A percentile compares a stretch with the other conserved stretches of the same genome.
phyloP scores from a whole-genome alignment of 352 stramenopile genomes.

The Globisporangium carolinianum region DNA sequence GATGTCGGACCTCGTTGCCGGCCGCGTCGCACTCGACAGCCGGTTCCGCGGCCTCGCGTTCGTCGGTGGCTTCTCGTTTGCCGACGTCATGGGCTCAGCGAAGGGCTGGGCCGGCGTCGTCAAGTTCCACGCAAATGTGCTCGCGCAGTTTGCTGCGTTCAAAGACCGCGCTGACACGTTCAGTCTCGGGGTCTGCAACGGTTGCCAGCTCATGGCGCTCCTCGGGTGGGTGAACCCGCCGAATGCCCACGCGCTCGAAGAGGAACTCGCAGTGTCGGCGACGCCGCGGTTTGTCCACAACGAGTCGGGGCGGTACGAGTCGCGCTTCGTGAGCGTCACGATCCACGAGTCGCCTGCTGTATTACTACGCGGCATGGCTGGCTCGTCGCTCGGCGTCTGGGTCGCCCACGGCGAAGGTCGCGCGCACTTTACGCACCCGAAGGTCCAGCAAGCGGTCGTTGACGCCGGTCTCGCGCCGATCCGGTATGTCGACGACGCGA shows the following conservation, averaged over 20 bases:
- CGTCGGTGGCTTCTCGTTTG: constrained; percentile 98
- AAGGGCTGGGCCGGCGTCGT: constrained; percentile 98
- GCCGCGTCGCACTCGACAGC: constrained; percentile 88
- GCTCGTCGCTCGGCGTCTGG: constrained; percentile 96
- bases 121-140: constrained; percentile 94
- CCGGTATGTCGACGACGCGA: constrained; percentile 96
- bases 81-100: constrained; percentile 97
- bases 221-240: constrained; percentile 93
- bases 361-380: constrained; percentile 98
- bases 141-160: constrained; percentile 96
- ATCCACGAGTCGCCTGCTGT: constrained; percentile 93
- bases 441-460: constrained; percentile 86
- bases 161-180: constrained; percentile 95
- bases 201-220: constrained; percentile 99
- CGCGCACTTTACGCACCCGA: constrained; percentile 94
- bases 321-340: constrained; percentile 94
- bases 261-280: constrained; percentile 43
- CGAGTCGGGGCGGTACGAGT: constrained; percentile 94
- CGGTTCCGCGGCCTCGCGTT: constrained; percentile 97
- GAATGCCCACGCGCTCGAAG: constrained; percentile 43
- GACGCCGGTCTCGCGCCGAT: constrained; percentile 92
- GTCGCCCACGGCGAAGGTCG: constrained; percentile 90
- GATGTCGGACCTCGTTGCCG: constrained; percentile 94
- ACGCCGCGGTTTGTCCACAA: constrained; percentile 98
- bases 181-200: constrained; percentile 98